Base-by-base conservation (phyloP, 1,284 basidiomycete genomes). In the Moesziomyces parantarcticus region DNA sequence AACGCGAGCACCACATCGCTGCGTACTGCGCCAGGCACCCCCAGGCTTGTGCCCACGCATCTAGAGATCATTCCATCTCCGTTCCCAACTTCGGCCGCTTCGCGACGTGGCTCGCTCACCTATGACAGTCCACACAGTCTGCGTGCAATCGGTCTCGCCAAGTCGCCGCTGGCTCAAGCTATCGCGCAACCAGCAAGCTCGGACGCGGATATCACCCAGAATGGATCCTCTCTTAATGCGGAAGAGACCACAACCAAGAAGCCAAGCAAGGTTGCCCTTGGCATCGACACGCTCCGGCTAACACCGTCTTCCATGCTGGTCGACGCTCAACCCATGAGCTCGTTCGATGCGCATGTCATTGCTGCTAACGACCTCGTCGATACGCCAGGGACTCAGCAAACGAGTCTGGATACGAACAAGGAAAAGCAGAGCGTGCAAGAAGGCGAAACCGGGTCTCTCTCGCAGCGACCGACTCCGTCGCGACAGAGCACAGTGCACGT, bases 1-100 rank as follows among this genome's bases (percentile, higher is more conserved):
- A 73, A 75, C 50, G 50, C 66, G 8, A 59, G 60, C 65, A 69
- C 45, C 59, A 58, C 57, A 8, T 73, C 65, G 1, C 43, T 67
- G 14, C 60, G 58, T 16, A 54, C 59, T 16, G 51, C 64, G 9
- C 77, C 77, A 6, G 77, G 77, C 8, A 79, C 77, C 3, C 77
- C 77, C 1, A 63, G 73, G n/a, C 62, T 79, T 13, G 57, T 68
- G 16, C 77, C 77, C 0, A 72, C 77, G 22, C 66, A 75, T 41
- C 54, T 79, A 18, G 72, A 75, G 48, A 53, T 77, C 23, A 44
- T 70, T 16, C 77, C 77, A 1, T 79, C 77, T n/a, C 77, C 77
- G 21, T 67, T 76, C n/a, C 75, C 69, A 4, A 70, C 73, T 2
- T 55, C 70, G 11, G 49, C 64, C 0, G 47, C 59, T 5, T 73